phyloP scores from a whole-genome alignment of 768 basidiomycete species.

The Lactifluus hygrophoroides region DNA sequence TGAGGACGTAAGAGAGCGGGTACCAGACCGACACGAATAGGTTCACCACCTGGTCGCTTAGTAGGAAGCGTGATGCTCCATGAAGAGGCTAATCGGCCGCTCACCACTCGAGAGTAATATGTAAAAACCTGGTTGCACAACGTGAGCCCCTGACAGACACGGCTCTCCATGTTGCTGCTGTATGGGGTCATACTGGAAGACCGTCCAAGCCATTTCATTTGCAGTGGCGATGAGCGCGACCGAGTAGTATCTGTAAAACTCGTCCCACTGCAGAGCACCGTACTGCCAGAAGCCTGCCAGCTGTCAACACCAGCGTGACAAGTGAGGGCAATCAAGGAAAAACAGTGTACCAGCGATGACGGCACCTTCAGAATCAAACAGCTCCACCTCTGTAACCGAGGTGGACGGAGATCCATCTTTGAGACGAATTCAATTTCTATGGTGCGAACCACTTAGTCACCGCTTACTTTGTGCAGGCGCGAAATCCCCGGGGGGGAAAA shows the following conservation, averaged over 20 bases:
- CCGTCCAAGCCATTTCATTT: not conserved
- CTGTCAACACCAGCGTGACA: no score
- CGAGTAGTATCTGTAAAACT: not conserved
- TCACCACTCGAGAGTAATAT: not conserved
- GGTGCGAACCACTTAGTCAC: no score
- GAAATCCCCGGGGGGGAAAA: no score
- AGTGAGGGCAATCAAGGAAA: no score
- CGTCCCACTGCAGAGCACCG: not conserved
- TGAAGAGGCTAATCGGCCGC: not conserved
- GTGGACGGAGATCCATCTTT: not conserved
- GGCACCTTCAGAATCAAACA: not conserved
- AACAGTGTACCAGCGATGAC: not conserved
- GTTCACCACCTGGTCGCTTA: not conserved
- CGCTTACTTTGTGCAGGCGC: no score
- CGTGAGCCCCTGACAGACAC: not conserved
- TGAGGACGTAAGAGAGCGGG: not conserved
- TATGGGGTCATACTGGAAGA: not conserved
- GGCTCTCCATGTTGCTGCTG: not conserved
- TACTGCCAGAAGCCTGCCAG: no score
- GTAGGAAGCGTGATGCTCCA: not conserved
- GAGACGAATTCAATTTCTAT: no score
- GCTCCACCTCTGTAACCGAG: not conserved
- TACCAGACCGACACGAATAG: not conserved
- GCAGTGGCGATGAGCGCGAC: not conserved
- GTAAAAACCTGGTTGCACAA: not conserved